A percentile compares a stretch with the other conserved stretches of the same genome.
Evolutionary conservation across 169 alveolate genomes (phyloP).

Genomic region (Pseudocohnilembus persalinus): DNA sequence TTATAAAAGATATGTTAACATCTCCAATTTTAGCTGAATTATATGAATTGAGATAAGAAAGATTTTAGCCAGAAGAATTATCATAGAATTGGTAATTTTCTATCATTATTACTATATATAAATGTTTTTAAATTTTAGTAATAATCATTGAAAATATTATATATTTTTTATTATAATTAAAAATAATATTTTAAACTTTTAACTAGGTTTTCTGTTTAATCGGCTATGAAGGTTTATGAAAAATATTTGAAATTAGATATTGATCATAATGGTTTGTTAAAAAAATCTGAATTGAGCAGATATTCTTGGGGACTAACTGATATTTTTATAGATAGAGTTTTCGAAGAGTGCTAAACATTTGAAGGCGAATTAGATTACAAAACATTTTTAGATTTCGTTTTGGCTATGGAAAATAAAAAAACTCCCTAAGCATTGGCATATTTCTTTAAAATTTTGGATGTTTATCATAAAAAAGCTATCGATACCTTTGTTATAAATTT

Average conservation of each 20-base stretch:
- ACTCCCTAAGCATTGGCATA: conserved; percentile 62
- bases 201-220: conserved; percentile 64
- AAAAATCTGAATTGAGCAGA: conserved; percentile 69
- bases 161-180: no score
- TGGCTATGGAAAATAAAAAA: conserved; percentile 85
- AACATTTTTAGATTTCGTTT: conserved; percentile 81
- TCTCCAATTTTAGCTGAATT: conserved; percentile 82
- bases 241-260: conserved; percentile 75
- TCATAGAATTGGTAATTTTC: conserved; percentile 69
- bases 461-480: conserved; percentile 77
- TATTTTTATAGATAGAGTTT: conserved; percentile 81
- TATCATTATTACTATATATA: not conserved
- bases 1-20: conserved; percentile 83
- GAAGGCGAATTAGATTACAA: conserved; percentile 87
- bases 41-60: conserved; percentile 76
- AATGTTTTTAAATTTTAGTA: no score
- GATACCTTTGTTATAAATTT: conserved; percentile 83
- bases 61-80: conserved; percentile 66
- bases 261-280: conserved; percentile 83
- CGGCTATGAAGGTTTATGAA: conserved; percentile 75
- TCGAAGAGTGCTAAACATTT: conserved; percentile 84
- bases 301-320: conserved; percentile 78
- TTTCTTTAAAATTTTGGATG: conserved; percentile 72
- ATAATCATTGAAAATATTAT: no score
- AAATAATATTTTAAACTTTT: no score